A percentile compares a stretch with the other conserved stretches of the same genome.
These are phyloP conservation scores for Exophiala mesophila DNA, from an alignment of 2,329 filamentous ascomycete species.

Conservation along the genomic window DNA sequence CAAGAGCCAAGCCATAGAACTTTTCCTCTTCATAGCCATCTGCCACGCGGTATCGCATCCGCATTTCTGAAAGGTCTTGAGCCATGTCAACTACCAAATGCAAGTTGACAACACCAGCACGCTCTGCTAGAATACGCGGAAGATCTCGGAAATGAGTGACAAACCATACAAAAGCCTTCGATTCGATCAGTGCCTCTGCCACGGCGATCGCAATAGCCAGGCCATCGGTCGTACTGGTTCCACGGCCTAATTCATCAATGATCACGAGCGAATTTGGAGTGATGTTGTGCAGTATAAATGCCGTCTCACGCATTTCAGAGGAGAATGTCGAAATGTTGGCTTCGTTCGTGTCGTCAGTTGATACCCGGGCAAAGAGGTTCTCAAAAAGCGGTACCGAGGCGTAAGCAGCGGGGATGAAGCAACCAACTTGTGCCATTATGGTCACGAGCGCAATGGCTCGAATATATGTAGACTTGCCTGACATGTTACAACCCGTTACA, in stretches of 20 bases:
- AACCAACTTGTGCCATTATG: constrained; percentile 91
- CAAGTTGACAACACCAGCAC: constrained; percentile 74
- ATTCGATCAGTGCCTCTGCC: constrained; percentile 79
- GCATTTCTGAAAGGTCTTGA: constrained; percentile 50
- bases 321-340: constrained; percentile 91
- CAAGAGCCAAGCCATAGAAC: constrained; percentile 81
- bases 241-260: constrained; percentile 86
- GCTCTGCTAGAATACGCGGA: constrained; percentile 66
- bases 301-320: constrained; percentile 91
- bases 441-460: constrained; percentile 75
- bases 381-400: constrained; percentile 75
- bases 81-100: constrained; percentile 70
- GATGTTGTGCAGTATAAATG: constrained; percentile 83
- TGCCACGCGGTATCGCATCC: constrained; percentile 80
- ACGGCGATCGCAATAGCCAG: constrained; percentile 85
- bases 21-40: constrained; percentile 65
- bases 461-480: constrained; percentile 94
- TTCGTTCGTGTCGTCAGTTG: constrained; percentile 81
- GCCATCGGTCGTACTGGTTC: constrained; percentile 83
- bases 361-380: constrained; percentile 81
- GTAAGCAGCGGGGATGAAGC: constrained; percentile 81
- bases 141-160: constrained; percentile 88
- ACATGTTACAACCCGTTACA: constrained; percentile 97
- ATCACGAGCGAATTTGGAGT: constrained; percentile 72
- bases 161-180: constrained; percentile 78